phyloP scores from a whole-genome alignment of 1,284 basidiomycete genomes.

The Cutaneotrichosporon dermatis region DNA sequence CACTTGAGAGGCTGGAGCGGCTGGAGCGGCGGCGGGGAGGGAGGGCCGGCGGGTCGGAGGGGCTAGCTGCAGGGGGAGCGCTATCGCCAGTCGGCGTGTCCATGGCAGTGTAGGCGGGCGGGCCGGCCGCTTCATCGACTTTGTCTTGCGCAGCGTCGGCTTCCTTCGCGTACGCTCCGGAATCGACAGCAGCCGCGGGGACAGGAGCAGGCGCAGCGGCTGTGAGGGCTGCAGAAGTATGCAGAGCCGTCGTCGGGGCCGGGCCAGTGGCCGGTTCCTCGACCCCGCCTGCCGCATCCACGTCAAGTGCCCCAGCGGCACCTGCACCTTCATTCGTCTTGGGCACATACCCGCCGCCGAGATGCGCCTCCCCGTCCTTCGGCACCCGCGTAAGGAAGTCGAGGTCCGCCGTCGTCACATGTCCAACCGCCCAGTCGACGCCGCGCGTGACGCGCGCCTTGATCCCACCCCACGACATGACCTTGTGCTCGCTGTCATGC shows the following conservation, averaged over 20 bases:
- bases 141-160: not conserved
- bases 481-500: conserved; percentile 11
- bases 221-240: not conserved
- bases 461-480: conserved; percentile 5
- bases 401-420: conserved; percentile 18
- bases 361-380: conserved; percentile 10
- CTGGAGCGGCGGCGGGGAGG: not conserved
- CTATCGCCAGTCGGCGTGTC: no score
- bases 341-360: no score
- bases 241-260: not conserved
- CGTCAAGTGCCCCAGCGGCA: no score
- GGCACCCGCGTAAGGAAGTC: conserved; percentile 24
- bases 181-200: not conserved
- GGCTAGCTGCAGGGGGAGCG: no score
- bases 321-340: no score
- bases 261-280: no score
- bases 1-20: no score
- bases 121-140: not conserved
- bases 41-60: not conserved
- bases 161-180: not conserved
- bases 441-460: conserved; percentile 13
- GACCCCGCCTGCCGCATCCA: no score
- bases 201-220: not conserved
- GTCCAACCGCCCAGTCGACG: conserved; percentile 17
- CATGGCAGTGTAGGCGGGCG: not conserved